Evolutionary conservation across 768 basidiomycete species (phyloP), one percentile per base, ranked within the genome.

Genomic region (Tricholoma hemisulphureum): DNA sequence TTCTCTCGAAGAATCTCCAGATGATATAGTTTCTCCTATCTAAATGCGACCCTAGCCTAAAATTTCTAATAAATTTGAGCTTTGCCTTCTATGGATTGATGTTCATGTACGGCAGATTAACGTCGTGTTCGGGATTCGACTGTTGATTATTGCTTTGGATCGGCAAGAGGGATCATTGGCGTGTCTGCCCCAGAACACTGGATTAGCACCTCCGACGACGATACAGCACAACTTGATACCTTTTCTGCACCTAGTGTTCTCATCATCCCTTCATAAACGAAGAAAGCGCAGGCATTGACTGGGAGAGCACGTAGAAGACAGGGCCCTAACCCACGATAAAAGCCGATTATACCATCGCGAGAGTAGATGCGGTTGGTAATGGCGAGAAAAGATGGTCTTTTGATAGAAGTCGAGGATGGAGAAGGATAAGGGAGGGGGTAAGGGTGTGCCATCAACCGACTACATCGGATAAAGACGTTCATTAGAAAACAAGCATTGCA

Each of bases 181-280:
- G 76, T 50, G 81, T 83, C 81, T 83, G 63, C 32, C 55, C 51
- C 66, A 60, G 65, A 61, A 16, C 57, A 56, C 53, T 49, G 46
- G 23, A 29, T 49, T n/a, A 49, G 26, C 26, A 49, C 26, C 16
- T n/a, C 46, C 18, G 14, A 45, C 46, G 28, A 49, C 18, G 8
- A 49, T 29, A 29, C 9, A n/a, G 26, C 26, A 18, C 8, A 49
- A 48, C 2, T 5, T 31, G 68, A 59, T 62, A 85, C 86, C 80
- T 87, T 80, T 69, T 89, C 86, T 14, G 89, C 87, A 34, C 83
- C 85, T 51, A 88, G 64, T 24, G 75, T 55, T 58, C 84, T 73
- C 83, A 93, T 84, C 24, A 86, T 77, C 37, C 83, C 86, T 72
- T 91, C 89, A 69, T 89, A 93, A 2, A 91, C 89, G 63, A 88